A percentile compares a stretch with the other conserved stretches of the same genome.
Conservation (phyloP, 306 rosid species). For the Prunus padus region DNA sequence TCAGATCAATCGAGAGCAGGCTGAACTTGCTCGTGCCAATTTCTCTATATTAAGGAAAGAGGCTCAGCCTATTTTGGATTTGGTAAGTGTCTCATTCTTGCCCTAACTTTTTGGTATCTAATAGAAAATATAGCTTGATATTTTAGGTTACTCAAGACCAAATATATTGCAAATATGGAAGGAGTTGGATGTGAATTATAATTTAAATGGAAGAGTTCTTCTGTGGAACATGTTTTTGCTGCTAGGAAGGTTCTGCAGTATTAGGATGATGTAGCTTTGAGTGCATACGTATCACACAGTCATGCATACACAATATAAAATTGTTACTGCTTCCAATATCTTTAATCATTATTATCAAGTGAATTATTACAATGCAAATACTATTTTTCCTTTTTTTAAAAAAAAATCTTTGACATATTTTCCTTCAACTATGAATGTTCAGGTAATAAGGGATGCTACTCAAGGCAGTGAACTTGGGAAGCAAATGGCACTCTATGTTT, state of each 20-base stretch:
- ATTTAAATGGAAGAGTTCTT: neutral
- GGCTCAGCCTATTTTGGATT: constrained; percentile 75
- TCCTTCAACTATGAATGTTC: constrained; percentile 30
- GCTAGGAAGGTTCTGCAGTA: neutral
- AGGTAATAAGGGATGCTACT: constrained; percentile 90
- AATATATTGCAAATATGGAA: neutral
- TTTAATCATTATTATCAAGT: neutral
- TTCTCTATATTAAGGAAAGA: constrained; percentile 85
- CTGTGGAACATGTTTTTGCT: neutral
- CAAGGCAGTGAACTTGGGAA: constrained; percentile 97
- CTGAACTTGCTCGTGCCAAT: constrained; percentile 81
- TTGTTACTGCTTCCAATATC: neutral
- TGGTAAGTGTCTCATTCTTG: constrained; percentile 52
- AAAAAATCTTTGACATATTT: neutral
- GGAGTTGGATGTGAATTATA: neutral
- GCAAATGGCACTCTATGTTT: constrained; percentile 73
- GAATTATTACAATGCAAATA: neutral
- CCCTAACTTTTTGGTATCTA: neutral
- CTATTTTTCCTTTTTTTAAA: constrained; percentile 4
- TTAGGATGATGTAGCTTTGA: neutral
- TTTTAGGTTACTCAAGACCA: neutral
- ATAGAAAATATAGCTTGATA: constrained; percentile 8
- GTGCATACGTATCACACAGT: neutral
- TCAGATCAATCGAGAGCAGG: constrained; percentile 90
- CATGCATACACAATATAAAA: neutral